Conservation (phyloP, 1,284 basidiomycete genomes). For the Vanrija sp. region DNA sequence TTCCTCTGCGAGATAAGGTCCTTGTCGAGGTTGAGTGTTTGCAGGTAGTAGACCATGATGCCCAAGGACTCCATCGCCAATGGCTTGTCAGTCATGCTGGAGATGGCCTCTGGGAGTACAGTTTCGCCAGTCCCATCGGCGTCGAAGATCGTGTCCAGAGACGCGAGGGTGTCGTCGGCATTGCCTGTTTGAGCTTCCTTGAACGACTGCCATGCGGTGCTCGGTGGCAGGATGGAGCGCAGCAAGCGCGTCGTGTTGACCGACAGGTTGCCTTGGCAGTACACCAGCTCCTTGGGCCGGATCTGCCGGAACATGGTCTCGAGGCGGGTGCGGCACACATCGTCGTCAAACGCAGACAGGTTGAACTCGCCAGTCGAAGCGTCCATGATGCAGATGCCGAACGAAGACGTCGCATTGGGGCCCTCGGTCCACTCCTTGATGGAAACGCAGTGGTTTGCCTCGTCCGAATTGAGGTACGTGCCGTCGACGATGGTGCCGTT, state of each 20-base stretch:
- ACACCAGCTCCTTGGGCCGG: constrained; percentile 86
- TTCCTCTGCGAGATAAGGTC: constrained; percentile 89
- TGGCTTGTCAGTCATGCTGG: constrained; percentile 62
- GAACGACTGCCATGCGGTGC: constrained; percentile 82
- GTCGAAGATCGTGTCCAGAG: constrained; percentile 66
- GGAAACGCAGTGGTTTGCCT: constrained; percentile 90
- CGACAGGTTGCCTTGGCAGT: constrained; percentile 81
- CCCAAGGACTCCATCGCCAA: constrained; percentile 78
- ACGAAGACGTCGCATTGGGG: constrained; percentile 49
- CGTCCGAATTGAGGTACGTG: constrained; percentile 82
- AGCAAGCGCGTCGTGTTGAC: constrained; percentile 74
- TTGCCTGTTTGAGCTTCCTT: constrained; percentile 55
- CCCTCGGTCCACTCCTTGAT: constrained; percentile 56
- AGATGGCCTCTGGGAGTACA: constrained; percentile 68
- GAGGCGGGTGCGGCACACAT: constrained; percentile 82
- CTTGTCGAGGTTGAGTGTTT: constrained; percentile 87
- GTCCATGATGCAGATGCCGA: constrained; percentile 92
- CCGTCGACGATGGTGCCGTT: constrained; percentile 94
- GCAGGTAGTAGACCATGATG: constrained; percentile 85
- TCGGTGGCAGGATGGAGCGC: constrained; percentile 69
- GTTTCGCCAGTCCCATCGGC: constrained; percentile 46
- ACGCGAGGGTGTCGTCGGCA: constrained; percentile 66
- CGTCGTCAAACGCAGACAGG: constrained; percentile 84
- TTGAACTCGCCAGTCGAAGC: constrained; percentile 96
- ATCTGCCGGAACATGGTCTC: constrained; percentile 93